Evolutionary conservation across 305 asterid species (phyloP).

Genomic region (Plantago rigida): DNA sequence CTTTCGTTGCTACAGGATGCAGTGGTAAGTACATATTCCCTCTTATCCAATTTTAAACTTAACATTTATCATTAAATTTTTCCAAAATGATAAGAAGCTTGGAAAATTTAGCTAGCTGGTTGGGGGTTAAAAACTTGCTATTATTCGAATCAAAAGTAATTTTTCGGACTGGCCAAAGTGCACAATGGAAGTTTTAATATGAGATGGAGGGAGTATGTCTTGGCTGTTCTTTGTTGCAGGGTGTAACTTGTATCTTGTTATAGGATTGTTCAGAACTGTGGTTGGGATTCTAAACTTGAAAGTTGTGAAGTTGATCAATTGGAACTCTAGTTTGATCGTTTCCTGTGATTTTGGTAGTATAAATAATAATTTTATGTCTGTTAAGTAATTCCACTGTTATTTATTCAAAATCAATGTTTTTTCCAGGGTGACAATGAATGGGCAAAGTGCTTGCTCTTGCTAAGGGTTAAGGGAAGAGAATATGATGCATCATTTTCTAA

Average conservation of each 20-base stretch:
- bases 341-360: conserved; percentile 12
- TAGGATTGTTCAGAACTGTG: conserved; percentile 16
- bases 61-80: not conserved
- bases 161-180: not conserved
- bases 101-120: not conserved
- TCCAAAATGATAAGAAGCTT: not conserved
- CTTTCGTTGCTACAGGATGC: conserved; percentile 64
- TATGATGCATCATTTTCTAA: conserved; percentile 90
- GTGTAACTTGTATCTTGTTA: not conserved
- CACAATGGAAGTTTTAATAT: conserved; percentile 3
- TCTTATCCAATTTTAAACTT: not conserved
- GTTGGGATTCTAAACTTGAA: conserved; percentile 14
- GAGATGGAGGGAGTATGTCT: not conserved
- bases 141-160: no score
- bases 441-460: conserved; percentile 81
- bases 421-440: conserved; percentile 81
- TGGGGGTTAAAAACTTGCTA: no score
- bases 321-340: conserved; percentile 14
- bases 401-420: conserved; percentile 25
- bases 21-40: conserved; percentile 49
- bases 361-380: conserved; percentile 9
- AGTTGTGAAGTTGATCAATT: conserved; percentile 22
- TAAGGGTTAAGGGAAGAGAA: conserved; percentile 84
- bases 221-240: conserved; percentile 16
- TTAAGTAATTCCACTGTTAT: conserved; percentile 24